Conservation (phyloP, 2,329 filamentous ascomycete species). For the Cylindrodendrum hubeiense region DNA sequence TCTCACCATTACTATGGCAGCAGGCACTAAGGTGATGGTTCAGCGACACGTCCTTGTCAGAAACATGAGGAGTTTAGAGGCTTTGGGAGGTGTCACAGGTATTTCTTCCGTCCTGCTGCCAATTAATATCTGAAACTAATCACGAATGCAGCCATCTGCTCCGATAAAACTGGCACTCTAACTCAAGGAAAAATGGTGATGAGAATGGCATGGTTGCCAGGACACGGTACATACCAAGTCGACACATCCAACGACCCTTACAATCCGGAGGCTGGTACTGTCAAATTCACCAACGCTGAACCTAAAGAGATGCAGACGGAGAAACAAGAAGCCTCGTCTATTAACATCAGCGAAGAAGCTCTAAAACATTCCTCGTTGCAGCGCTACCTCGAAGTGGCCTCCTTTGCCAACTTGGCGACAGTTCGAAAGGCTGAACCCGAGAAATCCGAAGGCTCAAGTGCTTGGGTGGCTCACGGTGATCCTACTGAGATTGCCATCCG, state of each 20-base stretch:
- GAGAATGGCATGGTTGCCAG: slow-evolving; percentile 64
- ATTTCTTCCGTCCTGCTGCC: slow-evolving; percentile 24
- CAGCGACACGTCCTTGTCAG: slow-evolving; percentile 65
- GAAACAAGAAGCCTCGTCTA: neutral
- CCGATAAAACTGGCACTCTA: slow-evolving; percentile 69
- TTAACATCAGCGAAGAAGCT: neutral
- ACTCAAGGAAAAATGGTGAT: slow-evolving; percentile 67
- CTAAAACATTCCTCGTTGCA: slow-evolving; percentile 53
- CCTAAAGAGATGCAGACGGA: slow-evolving; percentile 49
- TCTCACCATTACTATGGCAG: slow-evolving; percentile 71
- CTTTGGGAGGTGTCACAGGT: slow-evolving; percentile 67
- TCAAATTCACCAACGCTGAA: slow-evolving; percentile 54
- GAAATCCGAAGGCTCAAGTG: slow-evolving; percentile 27
- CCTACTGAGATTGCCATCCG: slow-evolving; percentile 79
- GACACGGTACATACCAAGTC: slow-evolving; percentile 60
- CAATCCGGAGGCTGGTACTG: slow-evolving; percentile 65
- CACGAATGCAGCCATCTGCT: slow-evolving; percentile 60
- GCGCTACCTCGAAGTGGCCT: slow-evolving; percentile 72
- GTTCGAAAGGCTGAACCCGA: slow-evolving; percentile 64
- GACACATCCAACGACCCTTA: slow-evolving; percentile 65
- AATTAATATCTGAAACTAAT: slow-evolving; percentile 25
- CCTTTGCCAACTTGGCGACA: slow-evolving; percentile 74
- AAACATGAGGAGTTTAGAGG: slow-evolving; percentile 66
- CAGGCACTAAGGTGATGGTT: slow-evolving; percentile 65
- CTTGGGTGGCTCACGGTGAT: slow-evolving; percentile 75